phyloP scores from a whole-genome alignment of 371 early-diverging fungal genomes.

The Dipsacomyces acuminosporus region DNA sequence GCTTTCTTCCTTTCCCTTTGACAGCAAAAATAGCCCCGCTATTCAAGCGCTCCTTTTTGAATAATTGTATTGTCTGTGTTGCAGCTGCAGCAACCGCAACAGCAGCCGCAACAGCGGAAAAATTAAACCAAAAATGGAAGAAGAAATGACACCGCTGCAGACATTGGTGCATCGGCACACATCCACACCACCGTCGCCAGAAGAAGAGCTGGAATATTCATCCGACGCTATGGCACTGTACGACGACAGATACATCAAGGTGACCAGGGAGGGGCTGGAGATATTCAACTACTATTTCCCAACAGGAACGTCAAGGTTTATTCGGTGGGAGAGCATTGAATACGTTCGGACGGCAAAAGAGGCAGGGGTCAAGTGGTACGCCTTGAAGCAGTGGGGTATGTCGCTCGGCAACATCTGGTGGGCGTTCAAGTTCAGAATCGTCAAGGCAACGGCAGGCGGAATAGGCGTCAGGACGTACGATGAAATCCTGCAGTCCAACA shows the following conservation, averaged over 20 bases:
- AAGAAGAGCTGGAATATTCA: no score
- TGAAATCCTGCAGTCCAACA: conserved; percentile 4
- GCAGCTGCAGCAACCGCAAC: no score
- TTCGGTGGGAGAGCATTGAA: conserved; percentile 12
- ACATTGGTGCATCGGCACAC: no score
- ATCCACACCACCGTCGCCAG: no score
- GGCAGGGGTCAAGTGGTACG: conserved; percentile 9
- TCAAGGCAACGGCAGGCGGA: not conserved
- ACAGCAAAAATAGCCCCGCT: no score
- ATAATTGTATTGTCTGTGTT: no score
- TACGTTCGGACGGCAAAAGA: conserved; percentile 13
- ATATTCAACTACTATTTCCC: conserved; percentile 21
- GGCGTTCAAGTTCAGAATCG: conserved; percentile 11
- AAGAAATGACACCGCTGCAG: no score
- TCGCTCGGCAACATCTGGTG: conserved; percentile 16
- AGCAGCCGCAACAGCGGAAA: no score
- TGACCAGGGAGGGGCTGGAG: conserved; percentile 7
- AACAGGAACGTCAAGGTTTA: not conserved
- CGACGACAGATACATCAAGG: conserved; percentile 10
- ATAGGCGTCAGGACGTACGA: conserved; percentile 3
- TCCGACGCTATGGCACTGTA: conserved; percentile 18
- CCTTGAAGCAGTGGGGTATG: conserved; percentile 13
- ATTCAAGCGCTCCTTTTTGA: no score
- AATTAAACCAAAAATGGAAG: no score
- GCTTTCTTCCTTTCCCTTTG: no score